Percentiles rank a stretch among this genome's conserved stretches.
phyloP scores from a whole-genome alignment of 169 alveolate genomes.

The Plasmodium cynomolgi region DNA sequence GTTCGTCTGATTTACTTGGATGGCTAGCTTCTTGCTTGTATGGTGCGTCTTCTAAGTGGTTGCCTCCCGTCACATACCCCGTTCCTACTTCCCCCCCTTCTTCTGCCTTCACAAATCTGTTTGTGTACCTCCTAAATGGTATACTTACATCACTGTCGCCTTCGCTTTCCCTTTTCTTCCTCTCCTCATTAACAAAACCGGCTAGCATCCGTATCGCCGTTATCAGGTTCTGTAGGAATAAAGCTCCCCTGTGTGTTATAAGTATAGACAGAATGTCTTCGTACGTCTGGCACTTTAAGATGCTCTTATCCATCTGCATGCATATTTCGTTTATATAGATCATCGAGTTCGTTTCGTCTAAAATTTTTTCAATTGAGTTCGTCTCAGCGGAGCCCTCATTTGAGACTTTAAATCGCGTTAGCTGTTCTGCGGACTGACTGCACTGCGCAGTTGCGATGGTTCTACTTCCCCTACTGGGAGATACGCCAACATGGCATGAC shows the following conservation, averaged over 20 bases:
- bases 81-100: background rate
- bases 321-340: constrained; percentile 82
- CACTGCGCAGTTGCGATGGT: constrained; percentile 6
- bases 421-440: background rate
- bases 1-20: background rate
- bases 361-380: constrained; percentile 46
- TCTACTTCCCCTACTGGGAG: constrained; percentile 8
- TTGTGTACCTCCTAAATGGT: constrained; percentile 59
- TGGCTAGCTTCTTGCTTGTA: background rate
- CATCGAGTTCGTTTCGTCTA: constrained; percentile 67
- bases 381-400: background rate
- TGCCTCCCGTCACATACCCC: background rate
- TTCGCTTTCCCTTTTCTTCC: constrained; percentile 22
- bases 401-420: background rate
- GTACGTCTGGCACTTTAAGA: constrained; percentile 78
- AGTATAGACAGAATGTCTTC: constrained; percentile 80
- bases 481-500: background rate
- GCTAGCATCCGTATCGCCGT: constrained; percentile 82
- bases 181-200: constrained; percentile 77
- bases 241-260: constrained; percentile 86
- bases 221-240: constrained; percentile 83
- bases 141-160: constrained; percentile 77
- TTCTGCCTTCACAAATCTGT: background rate
- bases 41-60: background rate
- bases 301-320: constrained; percentile 81